phyloP scores from a whole-genome alignment of 495 filamentous ascomycete species.

The Podospora bellae-mahoneyi region DNA sequence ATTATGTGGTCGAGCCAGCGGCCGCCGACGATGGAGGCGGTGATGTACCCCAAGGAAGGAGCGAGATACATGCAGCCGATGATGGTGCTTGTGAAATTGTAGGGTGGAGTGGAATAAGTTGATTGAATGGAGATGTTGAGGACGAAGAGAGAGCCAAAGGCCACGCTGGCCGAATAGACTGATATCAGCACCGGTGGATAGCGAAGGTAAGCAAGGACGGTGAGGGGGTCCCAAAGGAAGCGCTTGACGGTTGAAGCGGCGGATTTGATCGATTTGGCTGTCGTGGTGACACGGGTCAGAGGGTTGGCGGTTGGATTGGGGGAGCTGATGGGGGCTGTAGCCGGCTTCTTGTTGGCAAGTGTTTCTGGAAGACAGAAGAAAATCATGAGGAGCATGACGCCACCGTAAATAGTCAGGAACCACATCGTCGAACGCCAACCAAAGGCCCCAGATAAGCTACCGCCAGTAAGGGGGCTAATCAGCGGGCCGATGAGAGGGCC shows the following conservation, averaged over 20 bases:
- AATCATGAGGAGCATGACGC: slow-evolving; percentile 57
- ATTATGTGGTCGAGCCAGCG: slow-evolving; percentile 89
- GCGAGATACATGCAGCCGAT: slow-evolving; percentile 83
- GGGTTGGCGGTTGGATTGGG: slow-evolving; percentile 8
- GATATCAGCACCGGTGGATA: slow-evolving; percentile 77
- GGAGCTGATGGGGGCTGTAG: not conserved
- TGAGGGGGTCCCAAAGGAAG: slow-evolving; percentile 74
- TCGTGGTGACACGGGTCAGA: slow-evolving; percentile 49
- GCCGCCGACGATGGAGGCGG: slow-evolving; percentile 71
- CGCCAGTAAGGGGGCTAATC: slow-evolving; percentile 83
- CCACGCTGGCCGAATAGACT: slow-evolving; percentile 77
- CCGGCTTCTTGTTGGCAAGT: slow-evolving; percentile 34
- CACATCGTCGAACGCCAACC: slow-evolving; percentile 86
- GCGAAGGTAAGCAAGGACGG: slow-evolving; percentile 71
- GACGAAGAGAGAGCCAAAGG: slow-evolving; percentile 79
- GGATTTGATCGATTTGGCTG: slow-evolving; percentile 57
- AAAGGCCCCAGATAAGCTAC: slow-evolving; percentile 64
- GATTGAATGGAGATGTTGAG: slow-evolving; percentile 82
- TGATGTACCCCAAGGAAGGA: slow-evolving; percentile 71
- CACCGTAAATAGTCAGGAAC: slow-evolving; percentile 80
- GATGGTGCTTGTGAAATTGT: slow-evolving; percentile 68
- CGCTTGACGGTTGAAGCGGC: slow-evolving; percentile 57
- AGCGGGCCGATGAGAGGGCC: slow-evolving; percentile 85
- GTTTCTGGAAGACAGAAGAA: slow-evolving; percentile 72
- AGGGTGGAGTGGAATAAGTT: slow-evolving; percentile 70